Percentiles rank a stretch among this genome's conserved stretches.
Evolutionary conservation across 495 filamentous ascomycete genomes (phyloP).

Genomic region (Jackrogersella multiformis): DNA sequence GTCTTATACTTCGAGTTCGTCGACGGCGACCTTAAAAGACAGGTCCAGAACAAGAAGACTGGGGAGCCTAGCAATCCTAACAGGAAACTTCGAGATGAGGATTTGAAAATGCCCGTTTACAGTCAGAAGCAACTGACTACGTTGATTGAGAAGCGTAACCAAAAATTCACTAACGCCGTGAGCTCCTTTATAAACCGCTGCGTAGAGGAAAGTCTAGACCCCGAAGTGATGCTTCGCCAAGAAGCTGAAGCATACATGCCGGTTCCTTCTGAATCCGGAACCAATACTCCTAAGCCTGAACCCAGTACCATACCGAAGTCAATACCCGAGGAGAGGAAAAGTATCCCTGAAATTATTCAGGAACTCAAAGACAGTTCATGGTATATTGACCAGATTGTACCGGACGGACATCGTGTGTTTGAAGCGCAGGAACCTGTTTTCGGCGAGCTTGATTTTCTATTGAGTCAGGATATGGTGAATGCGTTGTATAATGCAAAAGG

Average conservation of each 20-base stretch:
- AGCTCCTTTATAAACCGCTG: constrained; percentile 80
- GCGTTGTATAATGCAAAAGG: constrained; percentile 88
- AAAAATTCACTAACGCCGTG: constrained; percentile 82
- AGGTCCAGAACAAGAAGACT: constrained; percentile 74
- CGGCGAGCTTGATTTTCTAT: constrained; percentile 83
- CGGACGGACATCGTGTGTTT: constrained; percentile 92
- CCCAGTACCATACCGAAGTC: constrained; percentile 62
- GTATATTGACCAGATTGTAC: constrained; percentile 93
- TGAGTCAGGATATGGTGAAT: constrained; percentile 93
- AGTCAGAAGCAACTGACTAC: constrained; percentile 91
- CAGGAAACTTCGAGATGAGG: constrained; percentile 73
- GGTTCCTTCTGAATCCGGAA: constrained; percentile 41
- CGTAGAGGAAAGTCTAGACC: constrained; percentile 70
- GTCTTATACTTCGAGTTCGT: constrained; percentile 91
- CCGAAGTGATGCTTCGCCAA: constrained; percentile 68
- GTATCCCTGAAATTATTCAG: constrained; percentile 82
- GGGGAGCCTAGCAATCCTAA: constrained; percentile 73
- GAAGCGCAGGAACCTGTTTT: constrained; percentile 85
- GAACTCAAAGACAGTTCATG: constrained; percentile 84
- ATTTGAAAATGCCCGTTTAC: constrained; percentile 92
- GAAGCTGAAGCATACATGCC: constrained; percentile 63
- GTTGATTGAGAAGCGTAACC: constrained; percentile 90
- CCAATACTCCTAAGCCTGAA: constrained; percentile 42
- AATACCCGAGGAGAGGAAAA: constrained; percentile 85
- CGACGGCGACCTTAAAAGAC: constrained; percentile 87